Conservation (phyloP, 2,329 filamentous ascomycete genomes). For the Monilinia polystroma region DNA sequence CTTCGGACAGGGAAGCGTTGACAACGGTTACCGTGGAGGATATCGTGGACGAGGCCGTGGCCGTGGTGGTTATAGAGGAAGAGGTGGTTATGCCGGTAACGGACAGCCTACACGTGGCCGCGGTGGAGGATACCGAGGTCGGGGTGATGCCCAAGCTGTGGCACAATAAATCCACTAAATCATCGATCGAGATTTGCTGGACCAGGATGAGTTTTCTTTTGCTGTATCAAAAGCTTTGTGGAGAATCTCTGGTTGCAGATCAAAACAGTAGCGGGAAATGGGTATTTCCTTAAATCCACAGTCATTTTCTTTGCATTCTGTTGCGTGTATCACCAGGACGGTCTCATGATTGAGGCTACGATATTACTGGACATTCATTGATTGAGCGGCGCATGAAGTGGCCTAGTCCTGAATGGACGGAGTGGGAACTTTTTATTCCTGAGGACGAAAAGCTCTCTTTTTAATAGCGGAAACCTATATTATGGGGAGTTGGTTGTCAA, state of each 20-base stretch:
- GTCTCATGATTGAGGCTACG: slow-evolving; percentile 26
- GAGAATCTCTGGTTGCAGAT: slow-evolving; percentile 31
- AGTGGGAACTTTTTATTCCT: background rate
- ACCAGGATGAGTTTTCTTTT: slow-evolving; percentile 30
- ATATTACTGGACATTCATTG: slow-evolving; percentile 24
- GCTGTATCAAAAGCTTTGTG: slow-evolving; percentile 36
- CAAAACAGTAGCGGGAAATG: slow-evolving; percentile 24
- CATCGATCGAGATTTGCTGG: slow-evolving; percentile 20
- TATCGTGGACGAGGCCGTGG: slow-evolving; percentile 75
- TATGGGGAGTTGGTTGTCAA: slow-evolving; percentile 12
- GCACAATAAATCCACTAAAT: slow-evolving; percentile 30
- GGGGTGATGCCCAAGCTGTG: slow-evolving; percentile 32
- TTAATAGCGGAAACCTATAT: slow-evolving; percentile 9
- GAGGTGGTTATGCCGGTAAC: slow-evolving; percentile 32
- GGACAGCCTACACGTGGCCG: slow-evolving; percentile 34
- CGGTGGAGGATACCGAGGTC: slow-evolving; percentile 37
- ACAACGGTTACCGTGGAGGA: slow-evolving; percentile 70
- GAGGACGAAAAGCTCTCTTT: slow-evolving; percentile 3
- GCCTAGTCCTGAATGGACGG: background rate
- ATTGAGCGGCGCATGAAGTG: slow-evolving; percentile 18
- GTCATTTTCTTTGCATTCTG: slow-evolving; percentile 28
- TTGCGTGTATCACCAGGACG: slow-evolving; percentile 36
- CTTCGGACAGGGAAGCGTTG: slow-evolving; percentile 94
- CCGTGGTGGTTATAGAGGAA: slow-evolving; percentile 43
- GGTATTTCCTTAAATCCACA: slow-evolving; percentile 26